Evolutionary conservation across 192 early-diverging fungal species (phyloP).

Genomic region (Dispira parvispora): DNA sequence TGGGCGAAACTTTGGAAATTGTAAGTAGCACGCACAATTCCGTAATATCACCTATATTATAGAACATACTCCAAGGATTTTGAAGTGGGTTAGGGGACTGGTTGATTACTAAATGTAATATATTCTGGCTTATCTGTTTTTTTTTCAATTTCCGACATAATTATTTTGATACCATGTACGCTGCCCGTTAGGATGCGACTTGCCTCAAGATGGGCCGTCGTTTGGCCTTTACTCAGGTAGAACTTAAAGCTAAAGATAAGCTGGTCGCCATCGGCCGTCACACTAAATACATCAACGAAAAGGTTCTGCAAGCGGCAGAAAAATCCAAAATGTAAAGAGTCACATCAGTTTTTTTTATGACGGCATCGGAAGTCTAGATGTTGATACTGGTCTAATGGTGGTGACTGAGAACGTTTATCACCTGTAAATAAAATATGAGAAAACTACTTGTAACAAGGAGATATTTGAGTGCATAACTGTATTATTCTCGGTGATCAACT

Average conservation of each 20-base stretch:
- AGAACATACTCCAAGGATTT: background rate
- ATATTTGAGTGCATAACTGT: too few species aligned
- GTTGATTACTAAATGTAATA: background rate
- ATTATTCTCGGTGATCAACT: too few species aligned
- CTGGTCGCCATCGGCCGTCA: slow-evolving; percentile 29
- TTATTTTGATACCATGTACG: background rate
- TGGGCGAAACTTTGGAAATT: slow-evolving; percentile 20
- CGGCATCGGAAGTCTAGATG: too few species aligned
- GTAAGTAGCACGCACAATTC: slow-evolving; percentile 6
- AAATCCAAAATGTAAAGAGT: too few species aligned
- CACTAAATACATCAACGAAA: slow-evolving; percentile 21
- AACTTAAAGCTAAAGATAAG: slow-evolving; percentile 22
- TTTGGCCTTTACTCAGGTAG: slow-evolving; percentile 27
- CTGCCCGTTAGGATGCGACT: slow-evolving; percentile 12
- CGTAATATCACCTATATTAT: background rate
- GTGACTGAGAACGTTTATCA: too few species aligned
- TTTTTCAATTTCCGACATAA: background rate
- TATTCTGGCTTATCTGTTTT: background rate
- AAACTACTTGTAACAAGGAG: too few species aligned
- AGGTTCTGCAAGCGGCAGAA: background rate
- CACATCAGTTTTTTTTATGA: too few species aligned
- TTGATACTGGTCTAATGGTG: too few species aligned
- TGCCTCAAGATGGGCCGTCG: slow-evolving; percentile 27
- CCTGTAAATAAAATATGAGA: too few species aligned
- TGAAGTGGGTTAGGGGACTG: background rate